Conservation (phyloP, 2,329 filamentous ascomycete genomes). For the Juglanconis oblonga region DNA sequence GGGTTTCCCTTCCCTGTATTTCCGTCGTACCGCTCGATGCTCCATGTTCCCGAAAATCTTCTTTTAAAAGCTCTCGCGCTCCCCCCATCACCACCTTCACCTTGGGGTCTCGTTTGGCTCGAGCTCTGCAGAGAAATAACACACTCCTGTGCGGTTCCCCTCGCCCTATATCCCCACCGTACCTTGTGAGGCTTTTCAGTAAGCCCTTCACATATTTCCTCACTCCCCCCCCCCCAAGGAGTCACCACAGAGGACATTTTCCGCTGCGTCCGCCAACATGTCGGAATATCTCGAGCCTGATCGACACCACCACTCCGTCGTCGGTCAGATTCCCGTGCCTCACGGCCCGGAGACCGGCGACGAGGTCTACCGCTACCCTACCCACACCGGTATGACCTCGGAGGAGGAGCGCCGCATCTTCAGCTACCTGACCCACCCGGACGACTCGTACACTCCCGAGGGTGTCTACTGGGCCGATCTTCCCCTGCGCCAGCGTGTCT, state of each 20-base stretch:
- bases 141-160: conserved; percentile 6
- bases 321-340: conserved; percentile 55
- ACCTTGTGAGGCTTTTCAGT: neutral
- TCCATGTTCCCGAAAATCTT: neutral
- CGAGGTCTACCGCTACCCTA: conserved; percentile 46
- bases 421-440: conserved; percentile 76
- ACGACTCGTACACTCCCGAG: conserved; percentile 79
- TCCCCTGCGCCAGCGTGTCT: conserved; percentile 63
- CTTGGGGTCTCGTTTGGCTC: neutral
- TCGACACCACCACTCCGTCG: conserved; percentile 36
- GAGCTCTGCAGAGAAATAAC: conserved; percentile 11
- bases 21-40: neutral
- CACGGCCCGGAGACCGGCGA: conserved; percentile 49
- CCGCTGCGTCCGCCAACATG: conserved; percentile 25
- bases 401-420: conserved; percentile 61
- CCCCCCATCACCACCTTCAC: neutral
- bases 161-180: neutral
- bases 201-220: neutral
- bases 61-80: conserved; percentile 8
- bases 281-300: conserved; percentile 37
- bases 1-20: neutral
- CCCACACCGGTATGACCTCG: conserved; percentile 32
- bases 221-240: neutral
- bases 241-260: neutral
- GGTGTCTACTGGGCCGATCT: conserved; percentile 95